Percentiles rank a stretch among this genome's conserved stretches.
phyloP scores from a whole-genome alignment of 805 yeast species.

The Starmerella vaccinii region DNA sequence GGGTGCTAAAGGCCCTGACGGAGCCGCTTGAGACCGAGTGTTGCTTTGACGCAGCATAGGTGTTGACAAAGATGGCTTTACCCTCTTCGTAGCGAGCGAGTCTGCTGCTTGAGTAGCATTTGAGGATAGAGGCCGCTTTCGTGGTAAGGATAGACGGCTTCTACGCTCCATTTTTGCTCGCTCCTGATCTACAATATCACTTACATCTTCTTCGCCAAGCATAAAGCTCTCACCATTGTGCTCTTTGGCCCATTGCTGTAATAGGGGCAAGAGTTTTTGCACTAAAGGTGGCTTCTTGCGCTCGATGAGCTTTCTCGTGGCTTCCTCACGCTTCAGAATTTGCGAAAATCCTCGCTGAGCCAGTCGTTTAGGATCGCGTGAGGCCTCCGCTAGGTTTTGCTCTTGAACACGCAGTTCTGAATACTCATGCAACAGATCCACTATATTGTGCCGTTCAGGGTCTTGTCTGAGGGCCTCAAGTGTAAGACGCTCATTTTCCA shows the following conservation, averaged over 20 bases:
- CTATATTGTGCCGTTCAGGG: conserved; percentile 4
- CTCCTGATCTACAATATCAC: conserved; percentile 4
- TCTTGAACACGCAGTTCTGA: conserved; percentile 38
- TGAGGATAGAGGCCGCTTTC: not conserved
- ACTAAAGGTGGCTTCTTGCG: conserved; percentile 59
- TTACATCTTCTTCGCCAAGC: conserved; percentile 29
- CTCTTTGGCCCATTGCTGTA: conserved; percentile 36
- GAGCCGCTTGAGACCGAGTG: not conserved
- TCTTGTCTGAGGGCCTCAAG: conserved; percentile 39
- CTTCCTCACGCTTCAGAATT: conserved; percentile 62
- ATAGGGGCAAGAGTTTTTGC: conserved; percentile 39
- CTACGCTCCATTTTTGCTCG: conserved; percentile 1
- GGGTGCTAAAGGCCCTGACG: too few relatives aligned
- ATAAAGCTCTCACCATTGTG: conserved; percentile 40
- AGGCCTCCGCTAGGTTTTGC: conserved; percentile 50
- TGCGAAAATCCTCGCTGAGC: conserved; percentile 18
- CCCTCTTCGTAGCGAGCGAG: not conserved
- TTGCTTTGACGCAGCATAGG: not conserved
- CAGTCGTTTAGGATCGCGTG: conserved; percentile 64
- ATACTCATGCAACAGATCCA: not conserved
- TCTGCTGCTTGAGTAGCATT: not conserved
- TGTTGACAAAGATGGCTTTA: conserved; percentile 9
- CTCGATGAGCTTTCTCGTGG: conserved; percentile 54
- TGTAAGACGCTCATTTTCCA: conserved; percentile 50
- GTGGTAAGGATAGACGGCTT: not conserved